Evolutionary conservation across 1,139 yeast genomes (phyloP).

Genomic region (Saccharomyces hybrid): DNA sequence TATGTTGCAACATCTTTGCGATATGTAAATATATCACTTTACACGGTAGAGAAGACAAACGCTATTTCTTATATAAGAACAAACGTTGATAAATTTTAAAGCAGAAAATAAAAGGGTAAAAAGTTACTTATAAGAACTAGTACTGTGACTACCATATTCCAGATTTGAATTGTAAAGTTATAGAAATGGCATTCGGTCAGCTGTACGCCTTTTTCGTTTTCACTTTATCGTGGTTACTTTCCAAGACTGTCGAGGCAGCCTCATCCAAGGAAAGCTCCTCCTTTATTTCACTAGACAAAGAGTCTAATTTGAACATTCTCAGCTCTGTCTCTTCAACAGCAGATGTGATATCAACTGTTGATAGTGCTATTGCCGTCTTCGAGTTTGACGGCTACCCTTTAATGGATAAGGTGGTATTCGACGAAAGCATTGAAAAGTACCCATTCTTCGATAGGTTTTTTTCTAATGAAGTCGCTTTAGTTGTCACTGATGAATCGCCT

Average conservation of each 20-base stretch:
- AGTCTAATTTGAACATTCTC: neutral
- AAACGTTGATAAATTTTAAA: neutral
- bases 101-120: neutral
- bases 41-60: slow-evolving; percentile 2
- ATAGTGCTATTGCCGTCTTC: slow-evolving; percentile 13
- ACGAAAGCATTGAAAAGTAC: slow-evolving; percentile 1
- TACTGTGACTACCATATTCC: neutral
- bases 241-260: neutral
- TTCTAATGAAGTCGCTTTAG: slow-evolving; percentile 10
- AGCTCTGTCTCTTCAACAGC: neutral
- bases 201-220: neutral
- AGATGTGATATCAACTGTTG: slow-evolving; percentile 3
- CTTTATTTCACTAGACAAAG: neutral
- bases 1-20: neutral
- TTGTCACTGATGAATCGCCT: slow-evolving; percentile 10
- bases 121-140: neutral
- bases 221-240: neutral
- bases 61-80: neutral
- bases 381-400: slow-evolving; percentile 19
- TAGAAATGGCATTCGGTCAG: neutral
- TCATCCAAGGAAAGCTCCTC: neutral
- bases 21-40: neutral
- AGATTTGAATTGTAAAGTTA: neutral
- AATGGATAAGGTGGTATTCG: slow-evolving; percentile 8
- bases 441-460: slow-evolving; percentile 19